A percentile compares a stretch with the other conserved stretches of the same genome.
Evolutionary conservation across 495 filamentous ascomycete genomes (phyloP).

Genomic region (Neurospora sp.): DNA sequence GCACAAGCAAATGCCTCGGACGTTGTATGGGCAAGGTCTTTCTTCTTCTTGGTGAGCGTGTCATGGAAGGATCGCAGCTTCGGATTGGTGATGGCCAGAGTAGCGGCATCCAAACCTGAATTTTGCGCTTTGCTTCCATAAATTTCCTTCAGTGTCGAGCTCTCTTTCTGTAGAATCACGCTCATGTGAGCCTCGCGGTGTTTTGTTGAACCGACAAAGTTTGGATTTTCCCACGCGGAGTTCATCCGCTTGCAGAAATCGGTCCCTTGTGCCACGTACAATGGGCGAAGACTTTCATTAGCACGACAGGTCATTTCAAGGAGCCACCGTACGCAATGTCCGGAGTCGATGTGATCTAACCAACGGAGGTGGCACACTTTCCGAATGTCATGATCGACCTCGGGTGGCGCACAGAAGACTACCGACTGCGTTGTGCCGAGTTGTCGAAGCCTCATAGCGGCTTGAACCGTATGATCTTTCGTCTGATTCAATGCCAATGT

Average conservation of each 20-base stretch:
- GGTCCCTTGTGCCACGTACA: slow-evolving; percentile 44
- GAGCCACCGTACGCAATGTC: slow-evolving; percentile 46
- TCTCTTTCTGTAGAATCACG: not conserved
- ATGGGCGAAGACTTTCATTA: slow-evolving; percentile 40
- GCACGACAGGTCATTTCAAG: slow-evolving; percentile 47
- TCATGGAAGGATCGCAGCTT: not conserved
- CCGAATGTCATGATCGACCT: slow-evolving; percentile 36
- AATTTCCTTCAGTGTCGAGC: not conserved
- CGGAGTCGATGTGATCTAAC: slow-evolving; percentile 22
- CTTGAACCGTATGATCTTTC: slow-evolving; percentile 42
- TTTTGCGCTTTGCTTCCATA: not conserved
- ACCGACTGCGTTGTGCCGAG: slow-evolving; percentile 20
- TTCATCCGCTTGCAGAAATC: slow-evolving; percentile 38
- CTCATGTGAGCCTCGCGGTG: not conserved
- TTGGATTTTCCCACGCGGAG: not conserved
- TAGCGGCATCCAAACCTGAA: not conserved
- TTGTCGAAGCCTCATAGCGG: slow-evolving; percentile 16
- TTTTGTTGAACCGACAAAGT: not conserved
- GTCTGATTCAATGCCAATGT: slow-evolving; percentile 37
- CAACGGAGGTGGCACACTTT: slow-evolving; percentile 16
- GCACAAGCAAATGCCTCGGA: slow-evolving; percentile 3
- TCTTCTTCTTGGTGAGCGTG: not conserved
- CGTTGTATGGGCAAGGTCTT: slow-evolving; percentile 17
- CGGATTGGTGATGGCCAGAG: not conserved
- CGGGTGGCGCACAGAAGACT: slow-evolving; percentile 26